These are phyloP conservation scores for Colletotrichum scovillei DNA, from an alignment of 2,329 filamentous ascomycete species.

Conservation along the genomic window DNA sequence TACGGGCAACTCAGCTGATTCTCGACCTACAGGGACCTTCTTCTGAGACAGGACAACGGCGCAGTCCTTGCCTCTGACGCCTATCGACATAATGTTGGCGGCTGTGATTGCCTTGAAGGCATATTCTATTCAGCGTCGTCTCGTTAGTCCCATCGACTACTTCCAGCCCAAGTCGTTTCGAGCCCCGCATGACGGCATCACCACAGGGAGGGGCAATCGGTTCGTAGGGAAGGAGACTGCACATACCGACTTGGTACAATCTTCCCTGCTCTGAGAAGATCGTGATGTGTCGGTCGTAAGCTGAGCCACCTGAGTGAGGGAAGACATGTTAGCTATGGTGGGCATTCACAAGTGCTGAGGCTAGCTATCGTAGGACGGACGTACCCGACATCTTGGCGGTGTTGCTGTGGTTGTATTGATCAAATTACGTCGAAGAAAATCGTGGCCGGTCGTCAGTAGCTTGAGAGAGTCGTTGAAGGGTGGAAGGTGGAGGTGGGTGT, in stretches of 20 bases:
- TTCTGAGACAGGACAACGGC: constrained; percentile 98
- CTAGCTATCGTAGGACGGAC: constrained; percentile 41
- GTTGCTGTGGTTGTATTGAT: neutral
- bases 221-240: constrained; percentile 12
- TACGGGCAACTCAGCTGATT: constrained; percentile 24
- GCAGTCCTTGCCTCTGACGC: constrained; percentile 95
- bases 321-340: constrained; percentile 43
- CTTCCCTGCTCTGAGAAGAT: constrained; percentile 99
- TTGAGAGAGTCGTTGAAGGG: constrained; percentile 36
- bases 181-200: constrained; percentile 33
- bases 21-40: constrained; percentile 90
- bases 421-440: constrained; percentile 29
- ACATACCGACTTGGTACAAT: constrained; percentile 98
- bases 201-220: constrained; percentile 31
- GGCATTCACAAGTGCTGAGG: constrained; percentile 27
- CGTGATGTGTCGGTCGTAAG: constrained; percentile 98
- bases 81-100: constrained; percentile 98
- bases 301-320: constrained; percentile 74
- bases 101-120: constrained; percentile 99
- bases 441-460: constrained; percentile 36
- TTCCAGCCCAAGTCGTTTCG: constrained; percentile 1
- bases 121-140: constrained; percentile 79
- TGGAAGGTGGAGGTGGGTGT: constrained; percentile 37
- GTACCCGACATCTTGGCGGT: constrained; percentile 64
- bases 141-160: constrained; percentile 38